These are phyloP conservation scores for Sclerotiophoma versabilis DNA, from an alignment of 2,329 filamentous ascomycete genomes.

Conservation along the genomic window DNA sequence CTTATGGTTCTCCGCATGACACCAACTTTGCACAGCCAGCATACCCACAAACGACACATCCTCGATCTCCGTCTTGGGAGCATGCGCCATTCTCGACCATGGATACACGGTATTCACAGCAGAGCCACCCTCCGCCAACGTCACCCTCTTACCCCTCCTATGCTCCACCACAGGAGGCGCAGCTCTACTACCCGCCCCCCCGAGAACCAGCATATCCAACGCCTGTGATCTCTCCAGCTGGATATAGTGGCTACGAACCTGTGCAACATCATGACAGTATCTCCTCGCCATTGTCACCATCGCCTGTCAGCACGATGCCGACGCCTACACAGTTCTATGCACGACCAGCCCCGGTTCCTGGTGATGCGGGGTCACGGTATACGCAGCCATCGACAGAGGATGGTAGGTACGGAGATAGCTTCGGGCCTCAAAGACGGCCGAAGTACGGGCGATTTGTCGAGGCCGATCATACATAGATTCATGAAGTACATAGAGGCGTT, in stretches of 20 bases:
- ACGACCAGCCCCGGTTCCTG: slow-evolving; percentile 26
- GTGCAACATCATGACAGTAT: slow-evolving; percentile 28
- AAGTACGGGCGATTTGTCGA: slow-evolving; percentile 16
- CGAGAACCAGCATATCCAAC: slow-evolving; percentile 25
- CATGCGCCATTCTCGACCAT: slow-evolving; percentile 26
- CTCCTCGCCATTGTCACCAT: slow-evolving; percentile 5
- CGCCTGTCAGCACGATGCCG: slow-evolving; percentile 16
- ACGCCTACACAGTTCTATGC: slow-evolving; percentile 48
- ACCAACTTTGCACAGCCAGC: slow-evolving; percentile 7
- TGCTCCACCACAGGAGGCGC: slow-evolving; percentile 24
- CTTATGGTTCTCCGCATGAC: slow-evolving; percentile 10
- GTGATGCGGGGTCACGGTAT: not conserved
- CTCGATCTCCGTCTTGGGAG: slow-evolving; percentile 30
- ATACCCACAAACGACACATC: slow-evolving; percentile 22
- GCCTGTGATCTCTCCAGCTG: slow-evolving; percentile 20
- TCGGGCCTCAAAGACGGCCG: slow-evolving; percentile 6
- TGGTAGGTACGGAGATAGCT: not conserved
- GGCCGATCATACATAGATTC: slow-evolving; percentile 11
- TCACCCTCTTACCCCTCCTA: slow-evolving; percentile 22
- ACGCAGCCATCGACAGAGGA: not conserved
- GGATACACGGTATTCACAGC: slow-evolving; percentile 29
- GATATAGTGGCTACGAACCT: slow-evolving; percentile 25
- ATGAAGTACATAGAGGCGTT: slow-evolving; percentile 3
- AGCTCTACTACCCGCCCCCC: slow-evolving; percentile 41
- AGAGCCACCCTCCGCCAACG: slow-evolving; percentile 33